Conservation (phyloP, 2,329 filamentous ascomycete species). For the Pezicula neosporulosa region DNA sequence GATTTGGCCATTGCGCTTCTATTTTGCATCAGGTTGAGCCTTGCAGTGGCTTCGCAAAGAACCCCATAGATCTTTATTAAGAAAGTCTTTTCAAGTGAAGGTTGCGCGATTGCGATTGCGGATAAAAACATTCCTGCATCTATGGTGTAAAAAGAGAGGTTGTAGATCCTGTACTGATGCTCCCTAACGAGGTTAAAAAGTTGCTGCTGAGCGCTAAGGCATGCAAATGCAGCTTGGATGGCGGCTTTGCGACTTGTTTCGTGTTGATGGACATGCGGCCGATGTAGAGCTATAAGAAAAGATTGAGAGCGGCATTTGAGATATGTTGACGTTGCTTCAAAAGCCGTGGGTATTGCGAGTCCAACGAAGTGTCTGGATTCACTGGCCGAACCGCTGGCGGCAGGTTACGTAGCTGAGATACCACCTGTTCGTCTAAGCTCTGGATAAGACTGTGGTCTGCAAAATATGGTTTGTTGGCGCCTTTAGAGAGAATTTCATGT, state of each 20-base stretch:
- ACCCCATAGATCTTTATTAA: not conserved
- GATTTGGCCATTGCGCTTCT: not conserved
- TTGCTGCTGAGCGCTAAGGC: not conserved
- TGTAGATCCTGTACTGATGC: not conserved
- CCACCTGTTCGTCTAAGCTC: not conserved
- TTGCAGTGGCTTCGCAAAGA: not conserved
- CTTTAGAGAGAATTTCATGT: conserved; percentile 1
- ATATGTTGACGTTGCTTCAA: not conserved
- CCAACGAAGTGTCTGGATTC: not conserved
- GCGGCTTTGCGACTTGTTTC: not conserved
- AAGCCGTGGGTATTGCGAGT: not conserved
- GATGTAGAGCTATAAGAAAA: not conserved
- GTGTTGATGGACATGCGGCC: not conserved
- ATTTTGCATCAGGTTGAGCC: not conserved
- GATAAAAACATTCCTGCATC: not conserved
- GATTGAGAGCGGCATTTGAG: not conserved
- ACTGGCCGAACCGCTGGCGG: not conserved
- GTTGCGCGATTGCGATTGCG: not conserved
- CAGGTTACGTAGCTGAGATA: not conserved
- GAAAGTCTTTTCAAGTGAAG: not conserved
- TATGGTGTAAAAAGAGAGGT: not conserved
- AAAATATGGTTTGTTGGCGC: not conserved
- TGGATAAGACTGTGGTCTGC: not conserved
- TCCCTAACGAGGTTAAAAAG: not conserved
- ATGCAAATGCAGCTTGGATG: not conserved